Evolutionary conservation across 2,329 filamentous ascomycete species (phyloP).

Genomic region (Cladosporium sp.): DNA sequence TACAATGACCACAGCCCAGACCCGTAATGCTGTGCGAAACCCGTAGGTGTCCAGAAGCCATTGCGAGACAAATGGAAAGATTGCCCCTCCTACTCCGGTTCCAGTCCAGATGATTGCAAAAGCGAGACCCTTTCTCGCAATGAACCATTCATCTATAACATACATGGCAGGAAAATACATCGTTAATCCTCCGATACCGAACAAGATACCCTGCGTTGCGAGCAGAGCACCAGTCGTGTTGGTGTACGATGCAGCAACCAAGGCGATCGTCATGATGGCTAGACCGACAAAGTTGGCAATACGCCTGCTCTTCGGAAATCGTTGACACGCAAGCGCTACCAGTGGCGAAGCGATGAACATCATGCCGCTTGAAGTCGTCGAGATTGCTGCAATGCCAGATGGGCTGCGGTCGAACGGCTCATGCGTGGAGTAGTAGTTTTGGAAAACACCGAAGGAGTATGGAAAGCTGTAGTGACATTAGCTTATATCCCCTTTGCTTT

Average conservation of each 20-base stretch:
- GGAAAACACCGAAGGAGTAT: slow-evolving; percentile 33
- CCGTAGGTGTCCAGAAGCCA: slow-evolving; percentile 47
- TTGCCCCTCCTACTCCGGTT: slow-evolving; percentile 48
- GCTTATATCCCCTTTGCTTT: neutral
- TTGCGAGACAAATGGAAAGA: slow-evolving; percentile 48
- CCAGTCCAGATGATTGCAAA: slow-evolving; percentile 52
- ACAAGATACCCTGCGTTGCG: slow-evolving; percentile 46
- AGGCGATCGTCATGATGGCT: slow-evolving; percentile 39
- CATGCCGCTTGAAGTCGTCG: slow-evolving; percentile 48
- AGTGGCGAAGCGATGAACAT: slow-evolving; percentile 52
- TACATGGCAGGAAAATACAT: slow-evolving; percentile 54
- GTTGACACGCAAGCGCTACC: slow-evolving; percentile 43
- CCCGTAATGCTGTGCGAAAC: slow-evolving; percentile 48
- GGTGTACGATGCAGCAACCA: slow-evolving; percentile 42
- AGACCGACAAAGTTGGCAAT: slow-evolving; percentile 43
- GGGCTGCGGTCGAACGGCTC: slow-evolving; percentile 26
- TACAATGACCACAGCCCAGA: slow-evolving; percentile 46
- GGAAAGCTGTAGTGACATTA: slow-evolving; percentile 22
- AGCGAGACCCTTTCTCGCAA: slow-evolving; percentile 54
- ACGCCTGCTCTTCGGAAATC: slow-evolving; percentile 41
- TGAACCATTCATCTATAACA: slow-evolving; percentile 58
- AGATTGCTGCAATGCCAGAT: slow-evolving; percentile 48
- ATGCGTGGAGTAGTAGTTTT: slow-evolving; percentile 31
- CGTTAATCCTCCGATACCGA: slow-evolving; percentile 50
- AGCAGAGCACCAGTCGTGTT: slow-evolving; percentile 42